These are phyloP conservation scores for Mucor circinelloides DNA, from an alignment of 371 early-diverging fungal genomes.

Conservation along the genomic window DNA sequence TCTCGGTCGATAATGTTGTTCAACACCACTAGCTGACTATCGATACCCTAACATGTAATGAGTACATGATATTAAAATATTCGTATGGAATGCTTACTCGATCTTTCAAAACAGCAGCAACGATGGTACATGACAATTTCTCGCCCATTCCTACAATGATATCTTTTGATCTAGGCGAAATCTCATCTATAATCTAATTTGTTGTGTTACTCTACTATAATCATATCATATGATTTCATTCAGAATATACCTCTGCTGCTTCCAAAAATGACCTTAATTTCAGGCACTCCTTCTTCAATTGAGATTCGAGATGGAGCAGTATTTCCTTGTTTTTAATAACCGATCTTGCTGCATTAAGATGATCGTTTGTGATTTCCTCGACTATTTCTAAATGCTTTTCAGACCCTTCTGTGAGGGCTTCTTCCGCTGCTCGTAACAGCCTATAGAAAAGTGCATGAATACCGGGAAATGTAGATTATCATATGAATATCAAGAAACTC, in stretches of 20 bases:
- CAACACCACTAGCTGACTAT: conserved; percentile 80
- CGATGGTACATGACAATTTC: conserved; percentile 86
- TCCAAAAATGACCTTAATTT: conserved; percentile 82
- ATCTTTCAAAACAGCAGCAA: conserved; percentile 80
- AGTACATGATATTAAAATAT: not conserved
- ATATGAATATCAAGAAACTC: conserved; percentile 2
- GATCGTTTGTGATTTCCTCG: conserved; percentile 81
- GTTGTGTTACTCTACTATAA: not conserved
- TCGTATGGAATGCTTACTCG: conserved; percentile 24
- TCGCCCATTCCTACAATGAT: conserved; percentile 96
- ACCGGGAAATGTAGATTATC: not conserved
- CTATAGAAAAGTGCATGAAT: conserved; percentile 19
- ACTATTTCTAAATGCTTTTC: conserved; percentile 75
- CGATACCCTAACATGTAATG: conserved; percentile 62
- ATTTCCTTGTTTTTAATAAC: conserved; percentile 58
- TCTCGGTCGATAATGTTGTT: conserved; percentile 81
- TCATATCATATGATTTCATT: not conserved
- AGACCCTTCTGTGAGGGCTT: conserved; percentile 66
- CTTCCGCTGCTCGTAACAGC: conserved; percentile 70
- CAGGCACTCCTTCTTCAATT: conserved; percentile 76
- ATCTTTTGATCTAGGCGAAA: conserved; percentile 95
- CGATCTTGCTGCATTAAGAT: conserved; percentile 72
- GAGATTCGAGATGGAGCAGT: conserved; percentile 50
- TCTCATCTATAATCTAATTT: conserved; percentile 88
- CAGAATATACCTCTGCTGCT: conserved; percentile 80